These are phyloP conservation scores for Neonectria hederae DNA, from an alignment of 2,329 filamentous ascomycete genomes.

Conservation along the genomic window DNA sequence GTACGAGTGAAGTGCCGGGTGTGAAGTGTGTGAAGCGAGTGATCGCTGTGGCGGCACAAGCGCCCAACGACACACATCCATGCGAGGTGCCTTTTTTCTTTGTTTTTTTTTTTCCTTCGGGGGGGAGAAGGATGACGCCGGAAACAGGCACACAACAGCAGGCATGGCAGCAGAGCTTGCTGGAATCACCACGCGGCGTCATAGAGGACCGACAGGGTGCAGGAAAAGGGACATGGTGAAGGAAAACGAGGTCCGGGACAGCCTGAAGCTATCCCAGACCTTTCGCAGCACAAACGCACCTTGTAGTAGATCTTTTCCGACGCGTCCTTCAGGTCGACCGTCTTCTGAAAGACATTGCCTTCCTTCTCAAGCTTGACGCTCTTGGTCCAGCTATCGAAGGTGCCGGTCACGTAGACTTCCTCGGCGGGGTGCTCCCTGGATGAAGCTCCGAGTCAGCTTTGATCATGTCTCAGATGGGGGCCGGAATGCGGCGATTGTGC, in stretches of 20 bases:
- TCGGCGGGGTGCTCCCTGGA: slow-evolving; percentile 82
- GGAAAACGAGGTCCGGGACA: background rate
- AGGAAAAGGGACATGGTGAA: slow-evolving; percentile 2
- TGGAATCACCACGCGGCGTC: slow-evolving; percentile 14
- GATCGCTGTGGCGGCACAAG: slow-evolving; percentile 23
- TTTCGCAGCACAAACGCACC: slow-evolving; percentile 63
- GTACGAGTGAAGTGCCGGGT: slow-evolving; percentile 25
- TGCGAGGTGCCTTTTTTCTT: background rate
- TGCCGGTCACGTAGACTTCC: slow-evolving; percentile 94
- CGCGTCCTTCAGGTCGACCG: slow-evolving; percentile 74
- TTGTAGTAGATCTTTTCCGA: slow-evolving; percentile 90
- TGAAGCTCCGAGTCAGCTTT: slow-evolving; percentile 35
- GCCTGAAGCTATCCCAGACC: background rate
- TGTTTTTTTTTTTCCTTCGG: slow-evolving; percentile 1
- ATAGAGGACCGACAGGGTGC: slow-evolving; percentile 7
- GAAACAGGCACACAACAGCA: slow-evolving; percentile 8
- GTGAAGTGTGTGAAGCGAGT: slow-evolving; percentile 22
- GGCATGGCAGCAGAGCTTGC: slow-evolving; percentile 13
- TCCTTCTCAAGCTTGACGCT: slow-evolving; percentile 83
- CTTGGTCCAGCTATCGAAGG: slow-evolving; percentile 94
- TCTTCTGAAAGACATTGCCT: slow-evolving; percentile 79
- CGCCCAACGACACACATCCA: slow-evolving; percentile 14
- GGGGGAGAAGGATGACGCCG: background rate
- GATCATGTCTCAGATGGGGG: slow-evolving; percentile 36
- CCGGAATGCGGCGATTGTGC: slow-evolving; percentile 17